Evolutionary conservation across 2,329 filamentous ascomycete species (phyloP), one percentile per base, ranked within the genome.

Genomic region (Talaromyces sp.): DNA sequence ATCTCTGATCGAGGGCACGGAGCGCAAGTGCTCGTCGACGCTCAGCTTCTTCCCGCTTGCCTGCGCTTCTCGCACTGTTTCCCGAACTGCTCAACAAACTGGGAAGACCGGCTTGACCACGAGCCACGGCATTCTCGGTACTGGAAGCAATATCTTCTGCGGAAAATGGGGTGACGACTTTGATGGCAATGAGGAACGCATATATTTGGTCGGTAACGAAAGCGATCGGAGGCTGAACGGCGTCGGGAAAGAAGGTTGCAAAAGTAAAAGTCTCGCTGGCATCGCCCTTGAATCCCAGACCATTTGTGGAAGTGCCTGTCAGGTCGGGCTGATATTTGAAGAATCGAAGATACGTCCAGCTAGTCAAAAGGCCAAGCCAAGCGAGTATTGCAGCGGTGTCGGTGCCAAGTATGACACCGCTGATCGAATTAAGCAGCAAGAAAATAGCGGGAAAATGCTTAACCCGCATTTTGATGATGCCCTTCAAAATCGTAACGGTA

Each of bases 221-320:
- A 16, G 88, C 85, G 46, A 98, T 83, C 14, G 91, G 81, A 0
- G 92, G 90, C 73, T 97, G 93, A 46, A 90, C 80, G 2, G 88
- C 86, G 56, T 89, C 90, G 0, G 95, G 95, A 79, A 98, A 98
- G 81, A 99, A 96, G 70, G 95, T 92, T 67, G 92, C 89, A 75
- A 99, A 96, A 7, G 93, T 90, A 73, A 99, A 99, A 0, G 93
- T 96, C 77, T 99, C 95, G 76, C 91, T 96, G 39, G 95, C 91
- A 75, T 99, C 95, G 66, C 95, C 95, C 67, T 88, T 90, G 68
- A 96, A 85, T 8, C 80, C 79, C 7, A 77, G 75, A 59, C 82
- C 80, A 56, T 81, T 81, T 7, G 82, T 85, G 4, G 81, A 80
- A 2, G 82, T 79, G 0, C 82, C 82, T 0, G 83, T 82, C 5